Percentiles rank a stretch among this genome's conserved stretches.
These are phyloP conservation scores for Apiospora saccharicola DNA, from an alignment of 2,329 filamentous ascomycete species.

Conservation along the genomic window DNA sequence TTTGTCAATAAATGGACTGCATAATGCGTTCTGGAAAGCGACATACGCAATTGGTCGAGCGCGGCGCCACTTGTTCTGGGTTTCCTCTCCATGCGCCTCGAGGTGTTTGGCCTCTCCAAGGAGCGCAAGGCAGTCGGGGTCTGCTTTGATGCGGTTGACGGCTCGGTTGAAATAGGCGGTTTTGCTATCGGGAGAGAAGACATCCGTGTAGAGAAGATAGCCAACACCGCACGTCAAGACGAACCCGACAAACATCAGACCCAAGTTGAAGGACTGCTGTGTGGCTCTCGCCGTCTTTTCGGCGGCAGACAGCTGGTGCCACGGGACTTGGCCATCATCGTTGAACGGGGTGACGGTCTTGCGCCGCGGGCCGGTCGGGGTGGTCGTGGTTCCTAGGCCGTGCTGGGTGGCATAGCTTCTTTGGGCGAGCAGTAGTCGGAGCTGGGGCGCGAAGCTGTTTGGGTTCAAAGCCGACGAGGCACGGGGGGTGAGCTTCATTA, in stretches of 20 bases:
- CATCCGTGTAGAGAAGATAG: constrained; percentile 81
- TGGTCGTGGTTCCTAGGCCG: constrained; percentile 45
- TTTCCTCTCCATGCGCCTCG: constrained; percentile 80
- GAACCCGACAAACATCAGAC: constrained; percentile 77
- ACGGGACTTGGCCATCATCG: constrained; percentile 83
- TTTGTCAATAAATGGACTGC: constrained; percentile 38
- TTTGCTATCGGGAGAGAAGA: constrained; percentile 85
- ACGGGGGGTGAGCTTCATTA: constrained; percentile 55
- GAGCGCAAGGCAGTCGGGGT: constrained; percentile 73
- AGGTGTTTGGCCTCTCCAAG: constrained; percentile 81
- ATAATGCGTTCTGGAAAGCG: constrained; percentile 27
- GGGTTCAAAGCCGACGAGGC: constrained; percentile 45
- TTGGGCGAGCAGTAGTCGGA: constrained; percentile 48
- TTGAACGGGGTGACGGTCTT: constrained; percentile 83
- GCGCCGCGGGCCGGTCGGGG: constrained; percentile 57
- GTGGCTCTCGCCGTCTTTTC: constrained; percentile 88
- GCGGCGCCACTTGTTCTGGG: constrained; percentile 80
- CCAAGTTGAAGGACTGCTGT: constrained; percentile 90
- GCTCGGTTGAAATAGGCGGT: constrained; percentile 89
- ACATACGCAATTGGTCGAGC: constrained; percentile 66
- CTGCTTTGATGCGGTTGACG: constrained; percentile 78
- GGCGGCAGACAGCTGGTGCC: constrained; percentile 74
- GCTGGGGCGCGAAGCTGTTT: constrained; percentile 39
- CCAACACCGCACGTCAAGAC: constrained; percentile 82
- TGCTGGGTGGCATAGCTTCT: constrained; percentile 68